These are phyloP conservation scores for Cladobotryum mycophilum DNA, from an alignment of 2,329 filamentous ascomycete genomes.

Conservation along the genomic window DNA sequence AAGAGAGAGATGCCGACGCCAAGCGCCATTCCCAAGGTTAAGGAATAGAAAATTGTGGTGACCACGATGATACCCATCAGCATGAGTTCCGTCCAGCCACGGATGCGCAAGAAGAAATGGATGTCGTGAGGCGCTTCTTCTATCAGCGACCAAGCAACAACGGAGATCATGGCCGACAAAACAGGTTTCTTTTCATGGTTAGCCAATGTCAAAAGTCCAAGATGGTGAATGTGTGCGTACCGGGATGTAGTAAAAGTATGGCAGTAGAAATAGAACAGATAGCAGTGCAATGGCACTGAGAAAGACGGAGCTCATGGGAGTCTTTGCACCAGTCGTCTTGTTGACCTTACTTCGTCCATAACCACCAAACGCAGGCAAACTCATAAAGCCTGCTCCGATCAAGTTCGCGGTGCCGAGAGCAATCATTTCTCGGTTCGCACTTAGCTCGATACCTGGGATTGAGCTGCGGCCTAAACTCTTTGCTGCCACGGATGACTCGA, in stretches of 20 bases:
- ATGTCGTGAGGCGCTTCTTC: slow-evolving; percentile 95
- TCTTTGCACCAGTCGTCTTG: slow-evolving; percentile 82
- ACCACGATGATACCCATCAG: slow-evolving; percentile 89
- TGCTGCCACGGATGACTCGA: slow-evolving; percentile 92
- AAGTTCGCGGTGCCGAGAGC: slow-evolving; percentile 87
- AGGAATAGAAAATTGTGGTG: slow-evolving; percentile 89
- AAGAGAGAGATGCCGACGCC: slow-evolving; percentile 88
- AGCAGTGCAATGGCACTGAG: slow-evolving; percentile 76
- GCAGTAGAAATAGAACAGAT: slow-evolving; percentile 74
- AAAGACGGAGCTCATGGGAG: slow-evolving; percentile 88
- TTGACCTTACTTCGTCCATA: slow-evolving; percentile 97
- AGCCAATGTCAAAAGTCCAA: background rate
- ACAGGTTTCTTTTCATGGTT: slow-evolving; percentile 67
- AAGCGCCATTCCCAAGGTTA: slow-evolving; percentile 87
- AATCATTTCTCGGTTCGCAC: slow-evolving; percentile 87
- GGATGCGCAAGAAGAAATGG: slow-evolving; percentile 78
- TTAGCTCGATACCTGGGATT: slow-evolving; percentile 74
- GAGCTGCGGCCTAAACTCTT: slow-evolving; percentile 70
- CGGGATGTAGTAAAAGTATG: slow-evolving; percentile 93
- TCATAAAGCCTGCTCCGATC: slow-evolving; percentile 86
- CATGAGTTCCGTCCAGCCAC: slow-evolving; percentile 76
- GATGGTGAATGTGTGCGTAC: slow-evolving; percentile 44
- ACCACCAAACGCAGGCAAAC: slow-evolving; percentile 87
- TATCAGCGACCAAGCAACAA: slow-evolving; percentile 88
- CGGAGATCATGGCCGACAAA: slow-evolving; percentile 86